Conservation (phyloP, 495 filamentous ascomycete species). For the Mytilinidion resinicola region DNA sequence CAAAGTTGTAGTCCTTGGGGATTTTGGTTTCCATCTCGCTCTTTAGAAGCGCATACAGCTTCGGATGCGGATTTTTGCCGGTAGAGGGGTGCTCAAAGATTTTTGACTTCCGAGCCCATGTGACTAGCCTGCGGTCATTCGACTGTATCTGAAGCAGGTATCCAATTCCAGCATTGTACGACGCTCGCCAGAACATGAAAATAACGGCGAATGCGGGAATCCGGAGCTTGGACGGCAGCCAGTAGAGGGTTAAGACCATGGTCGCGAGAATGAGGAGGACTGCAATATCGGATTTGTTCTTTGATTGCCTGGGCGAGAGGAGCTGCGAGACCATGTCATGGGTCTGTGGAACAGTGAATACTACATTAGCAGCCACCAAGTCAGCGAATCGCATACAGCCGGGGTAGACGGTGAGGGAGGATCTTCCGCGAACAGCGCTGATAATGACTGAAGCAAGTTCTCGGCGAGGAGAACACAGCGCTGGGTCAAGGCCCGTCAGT, state of each 20-base stretch:
- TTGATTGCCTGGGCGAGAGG: slow-evolving; percentile 88
- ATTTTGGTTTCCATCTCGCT: slow-evolving; percentile 91
- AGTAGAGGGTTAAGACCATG: slow-evolving; percentile 65
- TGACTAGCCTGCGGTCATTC: slow-evolving; percentile 73
- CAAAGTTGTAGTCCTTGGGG: slow-evolving; percentile 86
- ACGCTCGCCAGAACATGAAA: slow-evolving; percentile 87
- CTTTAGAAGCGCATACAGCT: slow-evolving; percentile 75
- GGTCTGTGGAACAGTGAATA: slow-evolving; percentile 91
- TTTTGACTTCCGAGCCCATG: slow-evolving; percentile 77
- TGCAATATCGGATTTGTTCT: slow-evolving; percentile 78
- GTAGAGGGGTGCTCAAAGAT: slow-evolving; percentile 79
- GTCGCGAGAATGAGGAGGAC: slow-evolving; percentile 74
- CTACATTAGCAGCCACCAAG: slow-evolving; percentile 40
- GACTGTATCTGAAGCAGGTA: slow-evolving; percentile 85
- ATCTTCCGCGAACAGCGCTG: too few species aligned
- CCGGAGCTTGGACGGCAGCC: slow-evolving; percentile 59
- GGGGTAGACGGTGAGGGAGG: too few species aligned
- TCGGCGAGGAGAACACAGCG: too few species aligned
- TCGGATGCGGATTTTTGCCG: slow-evolving; percentile 73
- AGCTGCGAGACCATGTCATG: slow-evolving; percentile 99
- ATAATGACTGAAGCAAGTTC: too few species aligned
- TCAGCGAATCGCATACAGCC: not conserved
- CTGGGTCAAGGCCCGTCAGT: too few species aligned
- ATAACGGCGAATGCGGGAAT: slow-evolving; percentile 69
- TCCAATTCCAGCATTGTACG: slow-evolving; percentile 92